These are phyloP conservation scores for Eragrostis curvula DNA, from an alignment of 176 grass and related monocot genomes.

Conservation along the genomic window DNA sequence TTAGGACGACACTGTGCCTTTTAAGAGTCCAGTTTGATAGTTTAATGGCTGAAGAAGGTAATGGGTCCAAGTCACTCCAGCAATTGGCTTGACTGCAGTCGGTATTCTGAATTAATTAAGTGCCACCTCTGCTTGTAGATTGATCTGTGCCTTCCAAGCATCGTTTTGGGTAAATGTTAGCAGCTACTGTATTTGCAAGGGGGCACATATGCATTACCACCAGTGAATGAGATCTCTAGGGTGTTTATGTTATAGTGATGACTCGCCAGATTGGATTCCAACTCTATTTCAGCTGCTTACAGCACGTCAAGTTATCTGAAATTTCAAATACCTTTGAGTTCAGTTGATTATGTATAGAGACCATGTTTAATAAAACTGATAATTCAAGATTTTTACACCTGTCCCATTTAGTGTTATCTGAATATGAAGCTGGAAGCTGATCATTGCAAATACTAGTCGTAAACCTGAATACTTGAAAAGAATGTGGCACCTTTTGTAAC, in stretches of 20 bases:
- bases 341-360: background rate
- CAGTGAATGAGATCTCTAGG: background rate
- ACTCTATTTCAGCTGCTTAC: too few relatives aligned
- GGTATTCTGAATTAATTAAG: background rate
- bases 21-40: background rate
- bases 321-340: background rate
- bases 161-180: background rate
- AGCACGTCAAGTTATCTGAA: too few relatives aligned
- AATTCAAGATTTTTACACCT: background rate
- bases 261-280: too few relatives aligned
- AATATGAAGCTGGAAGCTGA: background rate
- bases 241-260: background rate
- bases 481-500: background rate
- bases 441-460: background rate
- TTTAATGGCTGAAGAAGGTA: too few relatives aligned
- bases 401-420: background rate
- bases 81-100: background rate
- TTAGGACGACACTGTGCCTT: background rate
- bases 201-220: background rate
- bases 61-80: too few relatives aligned
- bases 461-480: background rate
- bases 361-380: background rate
- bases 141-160: background rate
- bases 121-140: background rate
- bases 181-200: background rate